These are phyloP conservation scores for Calonectria multiphialidica DNA, from an alignment of 2,329 filamentous ascomycete genomes.

Conservation along the genomic window DNA sequence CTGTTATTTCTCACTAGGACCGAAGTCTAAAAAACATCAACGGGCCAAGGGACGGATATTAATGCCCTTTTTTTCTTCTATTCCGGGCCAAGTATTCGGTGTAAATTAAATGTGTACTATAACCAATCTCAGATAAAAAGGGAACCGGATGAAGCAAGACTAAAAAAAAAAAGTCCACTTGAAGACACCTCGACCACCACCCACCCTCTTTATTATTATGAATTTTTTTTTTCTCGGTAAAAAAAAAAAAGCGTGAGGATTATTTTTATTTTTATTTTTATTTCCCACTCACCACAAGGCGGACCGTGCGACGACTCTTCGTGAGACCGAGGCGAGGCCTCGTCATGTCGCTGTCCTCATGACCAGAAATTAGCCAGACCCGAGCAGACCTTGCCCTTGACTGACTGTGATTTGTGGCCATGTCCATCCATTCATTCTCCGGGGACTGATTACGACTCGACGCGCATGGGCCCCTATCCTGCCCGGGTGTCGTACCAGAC, in stretches of 20 bases:
- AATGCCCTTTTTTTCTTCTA: not conserved
- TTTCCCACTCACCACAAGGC: not conserved
- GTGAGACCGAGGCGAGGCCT: constrained; percentile 9
- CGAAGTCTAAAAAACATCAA: constrained; percentile 1
- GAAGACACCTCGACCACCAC: not conserved
- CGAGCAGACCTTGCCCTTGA: constrained; percentile 10
- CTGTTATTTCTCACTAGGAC: not conserved
- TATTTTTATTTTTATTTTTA: not conserved
- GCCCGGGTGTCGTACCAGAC: constrained; percentile 23
- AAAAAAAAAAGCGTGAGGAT: too few relatives aligned
- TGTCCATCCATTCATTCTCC: constrained; percentile 5
- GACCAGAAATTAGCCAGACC: constrained; percentile 8
- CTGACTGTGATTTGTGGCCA: constrained; percentile 12
- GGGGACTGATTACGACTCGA: constrained; percentile 1
- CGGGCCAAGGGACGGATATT: not conserved
- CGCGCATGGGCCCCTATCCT: constrained; percentile 23
- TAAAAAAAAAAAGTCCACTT: not conserved
- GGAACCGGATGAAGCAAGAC: not conserved
- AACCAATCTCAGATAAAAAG: not conserved
- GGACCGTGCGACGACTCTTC: constrained; percentile 14
- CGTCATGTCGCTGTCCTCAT: constrained; percentile 13
- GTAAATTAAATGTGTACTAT: not conserved
- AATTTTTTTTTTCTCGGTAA: too few relatives aligned
- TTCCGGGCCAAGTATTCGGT: not conserved
- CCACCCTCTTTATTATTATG: not conserved